Conservation (phyloP, 805 yeast genomes). For the Spathaspora sp. region DNA sequence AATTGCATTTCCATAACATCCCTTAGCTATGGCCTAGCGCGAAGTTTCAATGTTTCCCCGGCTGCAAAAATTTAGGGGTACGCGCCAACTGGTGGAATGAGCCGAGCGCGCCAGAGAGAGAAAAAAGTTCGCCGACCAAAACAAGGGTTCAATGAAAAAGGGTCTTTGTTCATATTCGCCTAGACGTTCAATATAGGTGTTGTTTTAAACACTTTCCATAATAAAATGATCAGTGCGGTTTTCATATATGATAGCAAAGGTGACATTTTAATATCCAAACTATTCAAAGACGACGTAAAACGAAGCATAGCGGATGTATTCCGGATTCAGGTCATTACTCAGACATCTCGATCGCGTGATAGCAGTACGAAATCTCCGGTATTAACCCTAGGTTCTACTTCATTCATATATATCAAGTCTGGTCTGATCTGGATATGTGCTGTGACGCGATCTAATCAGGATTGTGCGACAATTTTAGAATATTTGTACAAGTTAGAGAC, state of each 20-base stretch:
- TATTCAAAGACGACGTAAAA: slow-evolving; percentile 72
- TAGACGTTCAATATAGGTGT: background rate
- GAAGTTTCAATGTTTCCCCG: background rate
- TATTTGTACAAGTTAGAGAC: slow-evolving; percentile 62
- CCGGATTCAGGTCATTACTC: slow-evolving; percentile 82
- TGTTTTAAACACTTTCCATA: background rate
- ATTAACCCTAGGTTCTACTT: slow-evolving; percentile 86
- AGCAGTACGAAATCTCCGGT: slow-evolving; percentile 34
- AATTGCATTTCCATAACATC: background rate
- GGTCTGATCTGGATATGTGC: slow-evolving; percentile 76
- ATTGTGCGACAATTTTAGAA: slow-evolving; percentile 77
- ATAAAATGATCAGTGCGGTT: slow-evolving; percentile 74
- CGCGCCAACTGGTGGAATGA: background rate
- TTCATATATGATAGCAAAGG: slow-evolving; percentile 77
- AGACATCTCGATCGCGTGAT: slow-evolving; percentile 14
- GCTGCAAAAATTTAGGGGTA: background rate
- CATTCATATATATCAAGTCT: slow-evolving; percentile 73
- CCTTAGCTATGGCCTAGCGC: background rate
- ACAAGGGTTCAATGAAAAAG: background rate
- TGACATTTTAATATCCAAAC: slow-evolving; percentile 72
- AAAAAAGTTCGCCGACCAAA: background rate
- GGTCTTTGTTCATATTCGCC: background rate
- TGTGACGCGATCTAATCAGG: slow-evolving; percentile 85
- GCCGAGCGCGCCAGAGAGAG: background rate
- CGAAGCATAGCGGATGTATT: slow-evolving; percentile 82